Percentiles rank a stretch among this genome's conserved stretches.
These are phyloP conservation scores for Phytophthora tubulina DNA, from an alignment of 352 stramenopile species.

Conservation along the genomic window DNA sequence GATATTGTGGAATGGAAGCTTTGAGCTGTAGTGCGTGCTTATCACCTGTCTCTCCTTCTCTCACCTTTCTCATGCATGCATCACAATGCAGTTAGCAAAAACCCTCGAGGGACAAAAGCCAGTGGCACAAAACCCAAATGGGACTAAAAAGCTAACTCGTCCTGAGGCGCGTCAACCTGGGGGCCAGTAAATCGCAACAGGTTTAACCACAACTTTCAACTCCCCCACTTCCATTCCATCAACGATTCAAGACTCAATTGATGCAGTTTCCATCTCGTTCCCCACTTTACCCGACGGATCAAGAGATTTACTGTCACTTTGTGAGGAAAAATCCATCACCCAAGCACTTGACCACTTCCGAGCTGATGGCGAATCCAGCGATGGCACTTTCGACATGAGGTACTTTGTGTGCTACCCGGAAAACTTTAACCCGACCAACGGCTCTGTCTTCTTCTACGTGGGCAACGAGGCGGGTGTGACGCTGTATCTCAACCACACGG, in stretches of 20 bases:
- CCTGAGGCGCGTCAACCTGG: too few relatives aligned
- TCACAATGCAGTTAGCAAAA: too few relatives aligned
- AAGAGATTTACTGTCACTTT: conserved; percentile 53
- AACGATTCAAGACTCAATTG: conserved; percentile 1
- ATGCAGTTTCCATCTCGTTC: conserved; percentile 23
- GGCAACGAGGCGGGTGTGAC: conserved; percentile 78
- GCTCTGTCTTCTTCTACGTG: conserved; percentile 77
- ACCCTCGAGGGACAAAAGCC: too few relatives aligned
- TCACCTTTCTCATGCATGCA: too few relatives aligned
- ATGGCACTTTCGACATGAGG: conserved; percentile 56
- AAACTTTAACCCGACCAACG: conserved; percentile 50
- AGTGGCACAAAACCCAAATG: too few relatives aligned
- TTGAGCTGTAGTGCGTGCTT: too few relatives aligned
- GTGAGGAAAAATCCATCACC: conserved; percentile 54
- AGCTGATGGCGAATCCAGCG: conserved; percentile 22
- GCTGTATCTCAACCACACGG: conserved; percentile 75
- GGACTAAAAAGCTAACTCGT: too few relatives aligned
- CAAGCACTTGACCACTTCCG: conserved; percentile 67
- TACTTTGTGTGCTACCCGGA: conserved; percentile 78
- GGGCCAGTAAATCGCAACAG: too few relatives aligned
- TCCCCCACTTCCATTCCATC: neutral
- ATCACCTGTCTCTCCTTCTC: too few relatives aligned
- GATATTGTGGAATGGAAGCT: too few relatives aligned
- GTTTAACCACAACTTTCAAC: conserved; percentile 7
- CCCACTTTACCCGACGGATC: conserved; percentile 30